Evolutionary conservation across 2,329 filamentous ascomycete species (phyloP).

Genomic region (Neurospora sp.): DNA sequence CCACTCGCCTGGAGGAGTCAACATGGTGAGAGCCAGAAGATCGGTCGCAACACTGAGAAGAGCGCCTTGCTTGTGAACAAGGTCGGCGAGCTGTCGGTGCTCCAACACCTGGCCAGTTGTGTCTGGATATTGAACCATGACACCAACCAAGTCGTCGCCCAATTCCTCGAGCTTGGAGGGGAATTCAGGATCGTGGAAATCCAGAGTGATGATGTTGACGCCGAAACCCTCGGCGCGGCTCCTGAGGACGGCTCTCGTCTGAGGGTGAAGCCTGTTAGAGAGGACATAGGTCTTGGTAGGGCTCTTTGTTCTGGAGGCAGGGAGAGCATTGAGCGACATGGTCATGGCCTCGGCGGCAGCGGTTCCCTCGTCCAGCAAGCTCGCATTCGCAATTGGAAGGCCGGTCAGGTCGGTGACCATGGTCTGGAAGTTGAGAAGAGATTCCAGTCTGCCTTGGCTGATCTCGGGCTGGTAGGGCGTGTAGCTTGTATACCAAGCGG

Average conservation of each 20-base stretch:
- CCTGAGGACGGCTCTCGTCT: constrained; percentile 74
- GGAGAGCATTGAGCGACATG: constrained; percentile 68
- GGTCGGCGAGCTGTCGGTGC: constrained; percentile 62
- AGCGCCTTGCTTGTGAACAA: constrained; percentile 66
- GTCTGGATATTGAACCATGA: constrained; percentile 91
- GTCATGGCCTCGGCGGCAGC: constrained; percentile 96
- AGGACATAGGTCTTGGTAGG: constrained; percentile 75
- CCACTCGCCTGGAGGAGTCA: constrained; percentile 87
- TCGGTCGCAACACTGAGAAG: constrained; percentile 86
- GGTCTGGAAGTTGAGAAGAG: constrained; percentile 90
- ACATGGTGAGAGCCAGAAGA: constrained; percentile 72
- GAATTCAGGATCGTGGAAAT: constrained; percentile 54
- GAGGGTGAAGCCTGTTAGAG: constrained; percentile 70
- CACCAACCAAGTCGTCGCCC: constrained; percentile 75
- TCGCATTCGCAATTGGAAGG: constrained; percentile 81
- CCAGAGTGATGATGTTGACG: constrained; percentile 63
- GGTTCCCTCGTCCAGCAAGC: constrained; percentile 81
- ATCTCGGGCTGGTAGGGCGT: constrained; percentile 97
- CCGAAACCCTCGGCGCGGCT: constrained; percentile 88
- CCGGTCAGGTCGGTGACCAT: constrained; percentile 81
- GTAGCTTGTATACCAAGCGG: constrained; percentile 96
- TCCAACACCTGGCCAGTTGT: constrained; percentile 72
- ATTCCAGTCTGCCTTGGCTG: constrained; percentile 87
- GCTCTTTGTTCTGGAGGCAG: constrained; percentile 61
- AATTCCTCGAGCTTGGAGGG: constrained; percentile 56